Evolutionary conservation across 2,329 filamentous ascomycete species (phyloP).

Genomic region (Penicillium psychrosexuale): DNA sequence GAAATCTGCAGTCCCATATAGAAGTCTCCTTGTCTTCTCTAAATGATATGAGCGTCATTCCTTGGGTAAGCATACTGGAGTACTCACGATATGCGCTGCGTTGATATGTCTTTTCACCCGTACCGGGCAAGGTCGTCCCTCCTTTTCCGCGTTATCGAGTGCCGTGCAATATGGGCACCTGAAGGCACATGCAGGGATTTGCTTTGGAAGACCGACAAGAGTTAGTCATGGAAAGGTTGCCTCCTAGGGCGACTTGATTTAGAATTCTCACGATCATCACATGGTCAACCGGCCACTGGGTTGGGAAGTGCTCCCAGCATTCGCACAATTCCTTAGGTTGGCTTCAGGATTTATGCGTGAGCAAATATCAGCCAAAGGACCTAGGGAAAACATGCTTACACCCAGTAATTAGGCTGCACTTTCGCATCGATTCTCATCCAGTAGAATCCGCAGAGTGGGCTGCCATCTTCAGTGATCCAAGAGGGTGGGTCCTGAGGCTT

Average conservation of each 20-base stretch:
- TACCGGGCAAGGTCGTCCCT: not conserved
- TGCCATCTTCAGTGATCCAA: not conserved
- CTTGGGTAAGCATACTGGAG: not conserved
- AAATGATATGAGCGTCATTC: not conserved
- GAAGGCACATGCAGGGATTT: not conserved
- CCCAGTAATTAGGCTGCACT: not conserved
- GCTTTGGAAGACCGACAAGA: not conserved
- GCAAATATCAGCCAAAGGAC: not conserved
- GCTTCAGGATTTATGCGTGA: not conserved
- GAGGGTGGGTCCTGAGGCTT: not conserved
- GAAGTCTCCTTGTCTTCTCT: not conserved
- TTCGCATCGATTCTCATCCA: not conserved
- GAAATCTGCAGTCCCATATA: not conserved
- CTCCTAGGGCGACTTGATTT: not conserved
- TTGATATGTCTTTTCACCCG: not conserved
- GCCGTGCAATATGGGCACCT: not conserved
- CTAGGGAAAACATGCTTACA: not conserved
- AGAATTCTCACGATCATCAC: not conserved
- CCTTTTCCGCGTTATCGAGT: not conserved
- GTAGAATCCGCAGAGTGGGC: not conserved
- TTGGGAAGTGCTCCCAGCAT: not conserved
- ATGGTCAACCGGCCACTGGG: conserved; percentile 1
- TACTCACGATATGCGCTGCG: not conserved
- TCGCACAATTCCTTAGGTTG: not conserved
- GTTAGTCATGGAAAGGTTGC: not conserved